phyloP scores from a whole-genome alignment of 1,284 basidiomycete genomes.

The Sporisorium exsertum region DNA sequence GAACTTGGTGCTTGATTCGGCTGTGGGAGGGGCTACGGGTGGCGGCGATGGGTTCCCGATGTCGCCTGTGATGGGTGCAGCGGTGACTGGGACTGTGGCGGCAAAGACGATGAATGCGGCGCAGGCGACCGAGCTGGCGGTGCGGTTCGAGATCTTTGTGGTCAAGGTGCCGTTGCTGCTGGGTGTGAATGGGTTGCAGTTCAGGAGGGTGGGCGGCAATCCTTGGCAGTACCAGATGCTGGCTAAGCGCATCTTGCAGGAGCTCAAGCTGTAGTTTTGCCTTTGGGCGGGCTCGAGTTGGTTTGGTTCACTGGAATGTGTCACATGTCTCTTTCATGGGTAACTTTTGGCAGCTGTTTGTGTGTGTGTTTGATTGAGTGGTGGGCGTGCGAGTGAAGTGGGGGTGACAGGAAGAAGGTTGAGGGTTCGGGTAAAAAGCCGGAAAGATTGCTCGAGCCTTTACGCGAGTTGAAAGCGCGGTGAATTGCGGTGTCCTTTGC shows the following conservation, averaged over 20 bases:
- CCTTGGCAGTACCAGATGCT: constrained; percentile 96
- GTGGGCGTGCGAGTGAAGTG: background rate
- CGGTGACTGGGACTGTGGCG: background rate
- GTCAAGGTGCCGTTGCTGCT: constrained; percentile 81
- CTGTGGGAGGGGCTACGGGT: background rate
- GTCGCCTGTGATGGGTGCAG: constrained; percentile 11
- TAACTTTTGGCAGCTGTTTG: background rate
- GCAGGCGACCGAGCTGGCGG: constrained; percentile 56
- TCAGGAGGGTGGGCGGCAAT: constrained; percentile 89
- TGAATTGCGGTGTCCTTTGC: constrained; percentile 8
- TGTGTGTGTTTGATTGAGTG: background rate
- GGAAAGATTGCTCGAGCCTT: constrained; percentile 10
- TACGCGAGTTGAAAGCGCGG: background rate
- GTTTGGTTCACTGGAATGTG: background rate
- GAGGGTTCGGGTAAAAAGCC: constrained; percentile 6
- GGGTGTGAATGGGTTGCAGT: constrained; percentile 90
- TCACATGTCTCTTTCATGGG: background rate
- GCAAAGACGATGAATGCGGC: constrained; percentile 47
- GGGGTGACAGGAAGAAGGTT: background rate
- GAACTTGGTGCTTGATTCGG: constrained; percentile 34
- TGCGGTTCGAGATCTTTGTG: constrained; percentile 67
- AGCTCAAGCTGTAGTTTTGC: constrained; percentile 79
- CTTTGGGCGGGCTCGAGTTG: background rate
- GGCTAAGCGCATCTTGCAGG: constrained; percentile 89
- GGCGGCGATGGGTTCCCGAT: constrained; percentile 7